Evolutionary conservation across 106 monocot genomes (phyloP), one percentile per base, ranked within the genome.

Genomic region (Allium cepa): DNA sequence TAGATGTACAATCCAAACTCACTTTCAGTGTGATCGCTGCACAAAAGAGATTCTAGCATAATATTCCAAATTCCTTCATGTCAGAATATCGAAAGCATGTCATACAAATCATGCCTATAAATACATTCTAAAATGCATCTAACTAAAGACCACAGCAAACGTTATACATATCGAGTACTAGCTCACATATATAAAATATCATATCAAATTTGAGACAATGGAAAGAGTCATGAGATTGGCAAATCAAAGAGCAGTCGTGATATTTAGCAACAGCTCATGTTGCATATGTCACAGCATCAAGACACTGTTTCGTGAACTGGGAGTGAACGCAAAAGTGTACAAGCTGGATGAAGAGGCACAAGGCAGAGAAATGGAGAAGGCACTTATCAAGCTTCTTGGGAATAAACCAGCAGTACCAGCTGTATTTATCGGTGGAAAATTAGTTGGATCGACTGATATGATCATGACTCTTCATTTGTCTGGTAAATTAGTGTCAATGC

Each of bases 231-330:
- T 56, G 62, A 79, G 49, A 49, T 11, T 79, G 47, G 72, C 79
- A 10, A 73, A 72, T 10, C 72, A 73, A 14, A 47, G 56, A 26
- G 73, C 79, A 15, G 79, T 79, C 17, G 79, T 79, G 52, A 63
- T 79, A 46, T 79, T 79, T 63, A 79, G 68, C 46, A 11, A 17
- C 62, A 79, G 73, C 71, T 62, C 79, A 11, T 79, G 79, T 57
- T 79, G 79, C 68, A 79, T 79, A 72, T 67, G 73, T 63, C 73
- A 79, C 73, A 63, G 72, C 16, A 58, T 79, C 55, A 79, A 73
- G 62, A 68, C 51, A 5, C 73, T 74, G 28, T 69, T 69, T 58
- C 16, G 2, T 47, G 69, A 69, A 3, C 46, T 69, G 1, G 69
- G 69, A 26, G 69, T 69, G 10, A 69, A 69, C 57, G 46, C 69